Evolutionary conservation across 1,284 basidiomycete species (phyloP).

Genomic region (Golubevia sp.): DNA sequence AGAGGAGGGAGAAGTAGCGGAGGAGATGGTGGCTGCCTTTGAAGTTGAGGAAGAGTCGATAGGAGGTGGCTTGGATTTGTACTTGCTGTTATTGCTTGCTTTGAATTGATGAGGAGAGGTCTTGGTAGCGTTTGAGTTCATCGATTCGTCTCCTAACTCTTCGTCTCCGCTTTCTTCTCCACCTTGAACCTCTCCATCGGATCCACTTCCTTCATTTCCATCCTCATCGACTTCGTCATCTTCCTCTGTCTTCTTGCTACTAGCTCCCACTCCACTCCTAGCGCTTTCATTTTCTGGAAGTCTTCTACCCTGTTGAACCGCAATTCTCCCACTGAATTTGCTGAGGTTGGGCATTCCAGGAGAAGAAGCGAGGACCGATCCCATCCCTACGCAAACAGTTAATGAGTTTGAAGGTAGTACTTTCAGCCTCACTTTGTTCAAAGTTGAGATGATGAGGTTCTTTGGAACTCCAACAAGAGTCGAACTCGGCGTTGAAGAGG

Average conservation of each 20-base stretch:
- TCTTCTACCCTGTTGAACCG: constrained; percentile 82
- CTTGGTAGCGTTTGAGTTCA: constrained; percentile 13
- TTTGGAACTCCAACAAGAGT: constrained; percentile 54
- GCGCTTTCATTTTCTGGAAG: constrained; percentile 56
- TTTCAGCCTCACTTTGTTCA: constrained; percentile 19
- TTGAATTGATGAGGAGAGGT: constrained; percentile 20
- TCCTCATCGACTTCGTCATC: constrained; percentile 46
- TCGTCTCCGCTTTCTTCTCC: constrained; percentile 38
- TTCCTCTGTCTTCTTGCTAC: constrained; percentile 56
- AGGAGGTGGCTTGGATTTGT: constrained; percentile 13
- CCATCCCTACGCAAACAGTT: constrained; percentile 83
- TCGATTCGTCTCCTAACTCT: constrained; percentile 64
- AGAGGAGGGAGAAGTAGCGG: constrained; percentile 16
- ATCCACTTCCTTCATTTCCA: constrained; percentile 15
- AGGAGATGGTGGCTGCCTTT: neutral
- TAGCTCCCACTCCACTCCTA: constrained; percentile 49
- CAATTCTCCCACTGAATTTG: constrained; percentile 76
- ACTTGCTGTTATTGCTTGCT: constrained; percentile 4
- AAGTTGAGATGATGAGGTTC: constrained; percentile 60
- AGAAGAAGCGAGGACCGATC: constrained; percentile 76
- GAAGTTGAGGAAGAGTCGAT: neutral
- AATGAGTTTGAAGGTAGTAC: constrained; percentile 54
- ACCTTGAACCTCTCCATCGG: constrained; percentile 63
- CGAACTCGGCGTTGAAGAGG: constrained; percentile 38
- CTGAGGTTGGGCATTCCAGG: constrained; percentile 79